These are phyloP conservation scores for Pleurozium schreberi DNA, from an alignment of 225 moss, liverwort and hornwort species.

Conservation along the genomic window DNA sequence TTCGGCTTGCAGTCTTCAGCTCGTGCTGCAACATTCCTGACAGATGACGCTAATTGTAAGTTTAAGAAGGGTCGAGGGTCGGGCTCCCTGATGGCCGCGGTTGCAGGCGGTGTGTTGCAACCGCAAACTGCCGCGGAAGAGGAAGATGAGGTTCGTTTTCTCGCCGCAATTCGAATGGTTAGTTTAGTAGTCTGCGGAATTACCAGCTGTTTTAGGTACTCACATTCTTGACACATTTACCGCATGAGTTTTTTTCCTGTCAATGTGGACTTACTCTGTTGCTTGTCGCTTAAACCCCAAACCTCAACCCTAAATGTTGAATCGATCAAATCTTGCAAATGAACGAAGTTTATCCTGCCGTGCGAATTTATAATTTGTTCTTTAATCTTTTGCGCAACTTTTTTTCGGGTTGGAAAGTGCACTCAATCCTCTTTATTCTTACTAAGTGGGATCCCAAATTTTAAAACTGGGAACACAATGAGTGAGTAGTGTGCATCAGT, in stretches of 20 bases:
- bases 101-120: constrained; percentile 3
- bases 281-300: neutral
- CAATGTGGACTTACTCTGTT: neutral
- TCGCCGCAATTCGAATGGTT: neutral
- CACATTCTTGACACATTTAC: neutral
- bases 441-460: neutral
- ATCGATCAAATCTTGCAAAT: neutral
- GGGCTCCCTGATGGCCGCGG: neutral
- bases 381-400: neutral
- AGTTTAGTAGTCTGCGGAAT: neutral
- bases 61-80: neutral
- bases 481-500: neutral
- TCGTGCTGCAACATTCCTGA: neutral
- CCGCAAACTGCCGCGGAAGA: neutral
- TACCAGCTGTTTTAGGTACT: neutral
- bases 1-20: neutral
- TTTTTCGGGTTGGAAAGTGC: neutral
- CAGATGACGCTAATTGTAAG: neutral
- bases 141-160: constrained; percentile 3
- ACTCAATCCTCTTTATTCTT: neutral
- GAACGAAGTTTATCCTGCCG: no score
- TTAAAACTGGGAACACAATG: neutral
- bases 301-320: neutral
- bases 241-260: neutral
- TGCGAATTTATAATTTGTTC: neutral